phyloP scores from a whole-genome alignment of 176 grass and related monocot genomes.

The Aegilops tauschii region DNA sequence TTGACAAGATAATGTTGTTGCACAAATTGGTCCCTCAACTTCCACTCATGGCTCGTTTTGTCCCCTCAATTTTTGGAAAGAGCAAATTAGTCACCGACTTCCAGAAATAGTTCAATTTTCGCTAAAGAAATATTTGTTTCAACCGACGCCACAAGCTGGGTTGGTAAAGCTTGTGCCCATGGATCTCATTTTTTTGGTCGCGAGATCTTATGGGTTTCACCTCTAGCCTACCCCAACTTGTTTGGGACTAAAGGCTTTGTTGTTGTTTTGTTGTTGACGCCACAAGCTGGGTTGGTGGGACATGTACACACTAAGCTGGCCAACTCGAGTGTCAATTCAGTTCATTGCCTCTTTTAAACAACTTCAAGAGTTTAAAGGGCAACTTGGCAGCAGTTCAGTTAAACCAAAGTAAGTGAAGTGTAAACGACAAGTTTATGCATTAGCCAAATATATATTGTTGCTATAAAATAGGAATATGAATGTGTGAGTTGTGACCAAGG shows the following conservation, averaged over 20 bases:
- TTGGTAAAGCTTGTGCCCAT: not conserved
- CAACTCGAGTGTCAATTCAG: not conserved
- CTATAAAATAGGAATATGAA: conserved; percentile 1
- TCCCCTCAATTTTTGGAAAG: not conserved
- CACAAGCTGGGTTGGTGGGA: not conserved
- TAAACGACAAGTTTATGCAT: not conserved
- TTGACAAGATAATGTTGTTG: conserved; percentile 5
- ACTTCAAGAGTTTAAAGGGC: conserved; percentile 2
- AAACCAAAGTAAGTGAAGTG: not conserved
- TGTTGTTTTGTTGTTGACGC: not conserved
- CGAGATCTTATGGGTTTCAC: too few species aligned
- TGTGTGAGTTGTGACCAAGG: not conserved
- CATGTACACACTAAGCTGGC: not conserved
- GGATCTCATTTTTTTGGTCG: too few species aligned
- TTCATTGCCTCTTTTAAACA: not conserved
- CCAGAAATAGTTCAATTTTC: not conserved
- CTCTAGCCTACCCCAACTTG: too few species aligned
- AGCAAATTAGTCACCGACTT: not conserved
- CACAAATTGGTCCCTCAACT: conserved; percentile 7
- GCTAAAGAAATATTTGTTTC: not conserved
- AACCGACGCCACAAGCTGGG: not conserved
- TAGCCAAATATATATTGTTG: not conserved
- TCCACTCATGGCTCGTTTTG: not conserved
- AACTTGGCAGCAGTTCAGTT: not conserved
- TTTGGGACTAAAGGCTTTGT: too few species aligned